These are phyloP conservation scores for Microthlaspi erraticum DNA, from an alignment of 345 rosid genomes.

Conservation along the genomic window DNA sequence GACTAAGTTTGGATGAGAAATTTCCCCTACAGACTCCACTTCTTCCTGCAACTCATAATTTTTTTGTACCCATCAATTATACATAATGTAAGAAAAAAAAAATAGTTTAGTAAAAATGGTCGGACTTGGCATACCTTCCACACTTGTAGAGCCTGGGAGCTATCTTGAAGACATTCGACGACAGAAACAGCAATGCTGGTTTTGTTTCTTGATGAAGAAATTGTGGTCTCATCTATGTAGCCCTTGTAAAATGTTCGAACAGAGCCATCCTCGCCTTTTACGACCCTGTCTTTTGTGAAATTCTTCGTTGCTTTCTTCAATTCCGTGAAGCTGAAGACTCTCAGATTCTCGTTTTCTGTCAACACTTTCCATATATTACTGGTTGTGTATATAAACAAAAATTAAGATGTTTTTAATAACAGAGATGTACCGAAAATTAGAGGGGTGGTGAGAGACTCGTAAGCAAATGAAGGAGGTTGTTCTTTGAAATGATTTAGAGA, in stretches of 20 bases:
- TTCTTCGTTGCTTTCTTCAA: conserved; percentile 26
- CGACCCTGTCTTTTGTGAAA: neutral
- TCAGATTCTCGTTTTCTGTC: conserved; percentile 10
- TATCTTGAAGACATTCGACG: conserved; percentile 13
- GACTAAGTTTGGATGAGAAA: conserved; percentile 24
- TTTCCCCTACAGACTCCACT: neutral
- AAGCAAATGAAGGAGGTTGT: conserved; percentile 1
- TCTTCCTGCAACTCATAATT: conserved; percentile 22
- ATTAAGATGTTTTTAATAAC: neutral
- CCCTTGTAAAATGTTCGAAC: conserved; percentile 20
- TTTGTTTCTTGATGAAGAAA: conserved; percentile 22
- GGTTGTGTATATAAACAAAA: neutral
- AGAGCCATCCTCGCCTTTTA: neutral
- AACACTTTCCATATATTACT: conserved; percentile 6
- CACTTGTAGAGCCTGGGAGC: neutral
- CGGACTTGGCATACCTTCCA: conserved; percentile 19
- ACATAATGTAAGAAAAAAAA: too few relatives aligned
- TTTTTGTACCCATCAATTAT: too few relatives aligned
- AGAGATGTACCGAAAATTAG: conserved; percentile 5
- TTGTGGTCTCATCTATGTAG: conserved; percentile 18
- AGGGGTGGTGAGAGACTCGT: conserved; percentile 10
- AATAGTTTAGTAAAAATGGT: neutral
- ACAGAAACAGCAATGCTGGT: conserved; percentile 21
- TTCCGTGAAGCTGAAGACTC: conserved; percentile 22
- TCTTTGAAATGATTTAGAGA: neutral